Base-by-base conservation (phyloP, 2,329 filamentous ascomycete genomes). In the Pleurostoma richardsiae region DNA sequence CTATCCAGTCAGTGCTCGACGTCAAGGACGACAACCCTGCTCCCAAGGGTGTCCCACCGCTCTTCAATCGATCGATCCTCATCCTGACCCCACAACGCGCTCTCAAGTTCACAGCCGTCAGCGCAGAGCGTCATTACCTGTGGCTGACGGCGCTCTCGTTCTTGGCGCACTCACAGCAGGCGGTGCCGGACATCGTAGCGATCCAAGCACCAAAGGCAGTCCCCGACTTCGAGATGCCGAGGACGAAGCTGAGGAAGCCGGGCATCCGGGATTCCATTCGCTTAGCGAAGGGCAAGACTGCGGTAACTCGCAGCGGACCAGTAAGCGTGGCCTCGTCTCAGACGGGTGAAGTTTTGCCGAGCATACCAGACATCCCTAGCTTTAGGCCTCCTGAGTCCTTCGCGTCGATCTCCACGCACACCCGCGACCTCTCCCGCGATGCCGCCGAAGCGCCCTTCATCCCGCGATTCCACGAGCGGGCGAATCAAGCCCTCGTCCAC, bases 121-220 rank as follows among this genome's bases (percentile, higher is more conserved):
- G 83, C 27, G 73, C 85, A 31, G 94, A 97, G 54, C 83, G 94
- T 11, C 94, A 99, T 65, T 95, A 95, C 59, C 72, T 96, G 42
- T 99, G 94, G 94, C 73, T 99, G 48, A 96, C 90, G 26, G 90
- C 94, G 1, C 74, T 99, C 26, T 96, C 91, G 0, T 99, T 97
- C 79, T 76, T 99, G 30, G 91, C 92, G 10, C 90, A 96, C 62
- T 95, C 91, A 1, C 82, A 86, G 11, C 86, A 92, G 58, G 84
- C 86, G 1, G 77, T 92, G 4, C 88, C 89, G 2, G 88, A 94
- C 44, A 80, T 90, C 11, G 71, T 85, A 4, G 64, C 79, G 10
- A 65, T 73, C 6, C 76, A 79, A 5, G 69, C 75, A 27, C 74
- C 78, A 42, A 76, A 70, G 60, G 68, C 71, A 3, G 59, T 76